Base-by-base conservation (phyloP, 768 basidiomycete genomes). In the Tylopilus felleus region DNA sequence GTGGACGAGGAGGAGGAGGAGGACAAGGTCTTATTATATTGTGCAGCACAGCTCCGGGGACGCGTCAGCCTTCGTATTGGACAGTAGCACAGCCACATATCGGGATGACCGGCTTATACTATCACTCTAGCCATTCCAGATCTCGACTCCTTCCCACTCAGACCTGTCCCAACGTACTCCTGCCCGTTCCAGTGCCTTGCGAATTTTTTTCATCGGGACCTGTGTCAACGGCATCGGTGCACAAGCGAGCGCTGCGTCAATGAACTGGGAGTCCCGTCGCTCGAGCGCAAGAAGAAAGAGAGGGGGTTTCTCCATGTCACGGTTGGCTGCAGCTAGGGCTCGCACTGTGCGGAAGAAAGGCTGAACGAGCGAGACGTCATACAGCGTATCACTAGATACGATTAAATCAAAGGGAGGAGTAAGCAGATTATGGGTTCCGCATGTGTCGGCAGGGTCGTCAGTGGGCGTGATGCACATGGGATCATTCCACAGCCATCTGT, bases 71-170 rank as follows among this genome's bases (percentile, higher is more conserved):
- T 45, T 31, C 16, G 19, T 33, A 42, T 42, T 40, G 22, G 25
- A 39, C 27, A 49, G 16, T 1, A 22, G 56, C 65, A 66, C 61
- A 59, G 63, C 68, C 68, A 65, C 65, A 22, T 36, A 3, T 14
- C 31, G 19, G 46, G 50, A 49, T 52, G 16, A 51, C 47, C 52
- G 33, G 35, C 35, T 36, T 4, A 16, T 14, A 14, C 33, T 35
- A 22, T 6, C 10, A 28, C 14, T 31, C 5, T 9, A 21, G 4
- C 65, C 63, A 22, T 16, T 85, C 88, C 88, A 93, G 41, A 95
- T 76, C 71, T 94, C 90, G 23, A 93, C 76, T 5, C 79, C 89
- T 22, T 86, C 87, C 88, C 90, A 93, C 48, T 91, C 90, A 7
- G 77, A 77, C 61, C 71, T 76, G 13, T 72, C 71, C 90, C 90